Conservation (phyloP, 768 basidiomycete genomes). For the Coprinellus micaceus region DNA sequence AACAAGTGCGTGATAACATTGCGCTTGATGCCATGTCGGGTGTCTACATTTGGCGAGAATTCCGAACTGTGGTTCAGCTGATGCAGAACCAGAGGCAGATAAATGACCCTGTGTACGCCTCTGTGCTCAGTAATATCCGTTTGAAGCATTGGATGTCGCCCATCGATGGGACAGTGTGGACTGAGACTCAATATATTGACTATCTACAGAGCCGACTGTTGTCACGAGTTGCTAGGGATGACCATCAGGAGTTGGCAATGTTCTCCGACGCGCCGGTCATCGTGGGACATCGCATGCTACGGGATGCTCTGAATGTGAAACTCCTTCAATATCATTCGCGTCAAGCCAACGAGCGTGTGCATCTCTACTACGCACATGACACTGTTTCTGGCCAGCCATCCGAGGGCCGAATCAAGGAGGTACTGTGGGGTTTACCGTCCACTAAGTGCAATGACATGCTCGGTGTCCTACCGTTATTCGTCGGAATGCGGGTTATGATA, state of each 20-base stretch:
- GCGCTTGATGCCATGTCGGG: conserved; percentile 10
- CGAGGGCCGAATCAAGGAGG: not conserved
- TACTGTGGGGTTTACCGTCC: conserved; percentile 9
- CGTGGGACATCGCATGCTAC: conserved; percentile 12
- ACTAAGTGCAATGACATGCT: conserved; percentile 4
- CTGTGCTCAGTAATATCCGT: conserved; percentile 10
- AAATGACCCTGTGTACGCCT: conserved; percentile 8
- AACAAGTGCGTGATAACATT: not conserved
- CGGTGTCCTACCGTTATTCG: conserved; percentile 14
- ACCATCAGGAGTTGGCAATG: not conserved
- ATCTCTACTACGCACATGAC: conserved; percentile 5
- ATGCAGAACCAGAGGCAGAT: conserved; percentile 13
- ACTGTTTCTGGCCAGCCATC: not conserved
- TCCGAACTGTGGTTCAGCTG: conserved; percentile 11
- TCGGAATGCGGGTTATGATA: conserved; percentile 18
- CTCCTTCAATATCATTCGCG: conserved; percentile 4
- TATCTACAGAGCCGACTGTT: not conserved
- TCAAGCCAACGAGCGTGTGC: not conserved
- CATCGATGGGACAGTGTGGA: not conserved
- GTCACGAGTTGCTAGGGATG: too few relatives aligned
- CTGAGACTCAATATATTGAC: not conserved
- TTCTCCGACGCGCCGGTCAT: conserved; percentile 18
- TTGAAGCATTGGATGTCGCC: not conserved
- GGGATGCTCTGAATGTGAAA: conserved; percentile 13
- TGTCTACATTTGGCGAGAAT: conserved; percentile 11